Base-by-base conservation (phyloP, 2,329 filamentous ascomycete genomes). In the Huntiella bhutanensis region DNA sequence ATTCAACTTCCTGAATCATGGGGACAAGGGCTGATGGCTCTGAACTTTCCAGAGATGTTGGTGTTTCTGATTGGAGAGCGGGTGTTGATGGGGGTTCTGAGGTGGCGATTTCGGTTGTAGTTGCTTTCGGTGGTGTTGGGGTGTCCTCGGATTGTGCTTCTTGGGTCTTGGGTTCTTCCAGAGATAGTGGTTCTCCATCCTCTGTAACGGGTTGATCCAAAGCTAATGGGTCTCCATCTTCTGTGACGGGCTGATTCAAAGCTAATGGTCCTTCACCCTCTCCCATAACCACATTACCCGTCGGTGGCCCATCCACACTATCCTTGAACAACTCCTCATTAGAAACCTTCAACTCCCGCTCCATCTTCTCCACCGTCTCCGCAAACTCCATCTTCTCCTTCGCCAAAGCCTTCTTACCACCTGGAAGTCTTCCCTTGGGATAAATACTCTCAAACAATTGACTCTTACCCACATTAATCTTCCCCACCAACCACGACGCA, bases 381-480 rank as follows among this genome's bases (percentile, higher is more conserved):
- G 17, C 28, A 32, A 36, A 35, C 41, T 44, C 22, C 40, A 13
- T 32, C 19, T 19, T 17, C 17, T 32, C 17, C 6, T 42, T 33
- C 3, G n/a, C 22, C 1, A 12, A 28, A 32, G 40, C 17, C 19
- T 33, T 17, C 36, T 36, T 15, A 4, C 32, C 22, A 5, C 11
- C 33, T 12, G 48, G 32, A n/a, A 50, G 13, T 11, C 51, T 47
- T 19, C 76, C 77, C 67, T 82, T 88, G 3, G 92, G 88, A 55
- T 87, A 94, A 5, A 95, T 76, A 4, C 77, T 73, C 54, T 91
- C 79, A 51, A 96, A 93, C 2, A 98, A 71, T 56, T 81, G 80
- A 55, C 88, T 96, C 63, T 98, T 98, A 17, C 91, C 92, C 2
- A 96, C 92, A 57, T 98, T 98, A 52, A 86, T 85, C 61, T 94